These are phyloP conservation scores for Populus alba DNA, from an alignment of 345 rosid species.

Conservation along the genomic window DNA sequence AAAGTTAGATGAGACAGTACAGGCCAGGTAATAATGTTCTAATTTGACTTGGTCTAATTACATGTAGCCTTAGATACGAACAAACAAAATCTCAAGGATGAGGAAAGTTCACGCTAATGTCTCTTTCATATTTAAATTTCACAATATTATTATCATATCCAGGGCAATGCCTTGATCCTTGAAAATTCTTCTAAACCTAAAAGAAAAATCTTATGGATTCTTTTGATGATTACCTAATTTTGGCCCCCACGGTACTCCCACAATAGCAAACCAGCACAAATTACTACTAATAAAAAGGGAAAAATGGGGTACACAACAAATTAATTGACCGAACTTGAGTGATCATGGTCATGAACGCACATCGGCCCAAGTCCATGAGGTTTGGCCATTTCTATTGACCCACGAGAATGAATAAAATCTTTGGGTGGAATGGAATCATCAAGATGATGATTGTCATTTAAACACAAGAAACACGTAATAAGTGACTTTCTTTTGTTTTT, in stretches of 20 bases:
- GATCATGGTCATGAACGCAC: constrained; percentile 22
- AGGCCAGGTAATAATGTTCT: constrained; percentile 18
- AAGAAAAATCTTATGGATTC: constrained; percentile 31
- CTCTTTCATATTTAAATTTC: constrained; percentile 4
- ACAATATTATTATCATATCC: background rate
- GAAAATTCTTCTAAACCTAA: constrained; percentile 15
- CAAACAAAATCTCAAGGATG: constrained; percentile 36
- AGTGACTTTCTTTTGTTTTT: background rate
- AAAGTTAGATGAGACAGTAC: constrained; percentile 19
- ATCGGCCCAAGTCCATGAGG: constrained; percentile 5
- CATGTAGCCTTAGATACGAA: constrained; percentile 26
- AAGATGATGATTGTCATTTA: constrained; percentile 3
- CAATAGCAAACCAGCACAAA: background rate
- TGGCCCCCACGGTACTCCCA: constrained; percentile 19
- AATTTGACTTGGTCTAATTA: constrained; percentile 21
- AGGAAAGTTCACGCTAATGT: constrained; percentile 36
- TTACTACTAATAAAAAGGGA: background rate
- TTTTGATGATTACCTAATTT: constrained; percentile 39
- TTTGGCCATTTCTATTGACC: background rate
- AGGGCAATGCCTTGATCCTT: constrained; percentile 10
- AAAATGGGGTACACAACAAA: background rate
- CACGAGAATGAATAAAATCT: constrained; percentile 25
- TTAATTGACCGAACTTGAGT: constrained; percentile 34
- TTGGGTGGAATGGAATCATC: constrained; percentile 30
- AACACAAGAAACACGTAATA: constrained; percentile 5